Evolutionary conservation across 176 grass and related monocot genomes (phyloP).

Genomic region (Avena eriantha): DNA sequence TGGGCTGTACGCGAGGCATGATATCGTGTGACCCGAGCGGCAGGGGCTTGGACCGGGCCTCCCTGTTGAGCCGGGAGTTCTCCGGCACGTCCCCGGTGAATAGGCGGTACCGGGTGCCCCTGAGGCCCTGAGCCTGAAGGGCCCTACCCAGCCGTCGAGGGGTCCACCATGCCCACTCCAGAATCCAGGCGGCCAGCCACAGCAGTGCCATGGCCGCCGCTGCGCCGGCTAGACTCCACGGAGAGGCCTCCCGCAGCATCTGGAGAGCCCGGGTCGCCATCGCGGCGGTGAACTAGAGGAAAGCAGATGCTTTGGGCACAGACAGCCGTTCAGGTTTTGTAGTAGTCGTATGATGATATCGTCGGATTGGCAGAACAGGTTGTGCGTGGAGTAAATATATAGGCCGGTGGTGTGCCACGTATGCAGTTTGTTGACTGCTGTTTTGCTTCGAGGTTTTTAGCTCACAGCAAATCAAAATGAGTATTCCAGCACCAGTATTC

Average conservation of each 20-base stretch:
- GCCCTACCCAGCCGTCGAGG: constrained; percentile 51
- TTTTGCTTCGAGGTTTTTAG: not conserved
- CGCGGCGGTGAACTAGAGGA: not conserved
- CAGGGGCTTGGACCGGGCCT: constrained; percentile 48
- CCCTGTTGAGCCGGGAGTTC: constrained; percentile 38
- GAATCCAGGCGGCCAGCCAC: constrained; percentile 35
- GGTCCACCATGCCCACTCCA: constrained; percentile 64
- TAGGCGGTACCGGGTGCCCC: constrained; percentile 51
- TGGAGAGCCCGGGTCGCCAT: not conserved
- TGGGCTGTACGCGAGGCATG: constrained; percentile 28
- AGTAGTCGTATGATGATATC: not conserved
- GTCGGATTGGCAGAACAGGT: not conserved
- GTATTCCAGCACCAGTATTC: too few species aligned
- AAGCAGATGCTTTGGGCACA: not conserved
- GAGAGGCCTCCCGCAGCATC: constrained; percentile 16
- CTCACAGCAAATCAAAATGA: not conserved
- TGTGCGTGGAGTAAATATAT: not conserved
- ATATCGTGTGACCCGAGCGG: constrained; percentile 53
- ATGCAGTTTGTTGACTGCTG: not conserved
- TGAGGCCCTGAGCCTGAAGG: constrained; percentile 55
- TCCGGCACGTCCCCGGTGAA: constrained; percentile 56
- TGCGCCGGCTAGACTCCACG: constrained; percentile 45
- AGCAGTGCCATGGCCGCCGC: constrained; percentile 39
- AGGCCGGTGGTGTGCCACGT: not conserved
- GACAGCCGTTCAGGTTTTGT: not conserved